Percentiles rank a stretch among this genome's conserved stretches.
Conservation (phyloP, 257 asterid species). For the Euphrasia confusa region DNA sequence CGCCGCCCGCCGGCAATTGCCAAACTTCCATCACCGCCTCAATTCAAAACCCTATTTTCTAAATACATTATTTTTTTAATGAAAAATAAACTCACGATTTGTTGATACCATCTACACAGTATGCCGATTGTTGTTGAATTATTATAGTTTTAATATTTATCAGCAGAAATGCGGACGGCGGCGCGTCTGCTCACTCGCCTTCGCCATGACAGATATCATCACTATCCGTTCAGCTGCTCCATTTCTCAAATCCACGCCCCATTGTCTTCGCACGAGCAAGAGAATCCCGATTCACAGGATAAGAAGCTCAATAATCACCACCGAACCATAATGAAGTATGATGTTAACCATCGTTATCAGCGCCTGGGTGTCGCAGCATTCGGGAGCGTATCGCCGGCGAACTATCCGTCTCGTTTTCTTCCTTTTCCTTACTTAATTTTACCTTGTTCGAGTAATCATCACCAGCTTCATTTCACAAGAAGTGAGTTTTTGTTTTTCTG, state of each 20-base stretch:
- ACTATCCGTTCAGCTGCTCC: constrained; percentile 30
- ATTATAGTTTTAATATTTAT: not conserved
- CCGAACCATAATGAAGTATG: not conserved
- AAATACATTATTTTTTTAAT: no score
- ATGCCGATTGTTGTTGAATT: constrained; percentile 17
- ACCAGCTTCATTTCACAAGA: constrained; percentile 41
- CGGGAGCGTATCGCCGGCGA: constrained; percentile 25
- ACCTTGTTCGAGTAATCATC: constrained; percentile 29
- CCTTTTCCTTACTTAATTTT: constrained; percentile 26
- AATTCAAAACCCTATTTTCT: constrained; percentile 17
- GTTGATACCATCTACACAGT: constrained; percentile 8
- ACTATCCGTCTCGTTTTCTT: constrained; percentile 26
- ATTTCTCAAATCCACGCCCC: constrained; percentile 29
- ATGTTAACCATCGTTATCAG: constrained; percentile 20
- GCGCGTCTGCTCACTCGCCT: constrained; percentile 49
- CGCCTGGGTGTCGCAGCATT: constrained; percentile 27
- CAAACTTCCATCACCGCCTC: not conserved
- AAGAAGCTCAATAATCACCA: constrained; percentile 15
- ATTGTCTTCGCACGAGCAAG: constrained; percentile 28
- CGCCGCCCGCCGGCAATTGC: constrained; percentile 25
- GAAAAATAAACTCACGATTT: not conserved
- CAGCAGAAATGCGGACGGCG: constrained; percentile 49
- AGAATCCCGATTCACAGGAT: constrained; percentile 23
- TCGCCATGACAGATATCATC: constrained; percentile 37
- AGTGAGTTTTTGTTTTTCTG: constrained; percentile 31